Conservation (phyloP, 768 basidiomycete species). For the Termitomyces sp. region DNA sequence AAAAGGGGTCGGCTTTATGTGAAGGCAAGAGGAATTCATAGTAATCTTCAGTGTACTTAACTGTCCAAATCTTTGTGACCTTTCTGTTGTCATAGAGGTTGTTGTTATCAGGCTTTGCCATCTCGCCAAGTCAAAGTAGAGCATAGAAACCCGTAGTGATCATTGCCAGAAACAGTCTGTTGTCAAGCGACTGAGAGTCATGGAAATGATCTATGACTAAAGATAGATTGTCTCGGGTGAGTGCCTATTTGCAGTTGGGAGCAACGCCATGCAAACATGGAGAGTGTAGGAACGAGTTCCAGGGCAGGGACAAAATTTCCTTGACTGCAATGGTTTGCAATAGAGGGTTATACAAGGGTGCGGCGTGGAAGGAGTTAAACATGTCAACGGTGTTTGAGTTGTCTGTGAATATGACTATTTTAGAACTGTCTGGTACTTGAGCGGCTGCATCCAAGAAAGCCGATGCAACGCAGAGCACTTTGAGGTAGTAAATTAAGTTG, state of each 20-base stretch:
- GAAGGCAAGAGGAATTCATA: conserved; percentile 5
- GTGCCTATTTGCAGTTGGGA: not conserved
- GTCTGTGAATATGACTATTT: conserved; percentile 24
- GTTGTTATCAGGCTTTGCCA: conserved; percentile 17
- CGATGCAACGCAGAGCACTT: conserved; percentile 20
- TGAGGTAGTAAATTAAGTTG: conserved; percentile 21
- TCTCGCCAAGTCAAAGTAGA: conserved; percentile 24
- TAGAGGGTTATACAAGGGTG: conserved; percentile 21
- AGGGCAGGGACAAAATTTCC: too few species aligned
- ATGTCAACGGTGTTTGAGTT: conserved; percentile 26
- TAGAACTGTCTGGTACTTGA: rapidly evolving
- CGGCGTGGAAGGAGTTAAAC: conserved; percentile 21
- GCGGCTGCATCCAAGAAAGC: conserved; percentile 3
- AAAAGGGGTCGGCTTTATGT: conserved; percentile 20
- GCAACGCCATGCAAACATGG: not conserved
- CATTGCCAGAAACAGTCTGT: conserved; percentile 15
- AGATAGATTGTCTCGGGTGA: not conserved
- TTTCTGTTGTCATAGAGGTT: not conserved
- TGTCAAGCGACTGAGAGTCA: not conserved
- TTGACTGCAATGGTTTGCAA: conserved; percentile 3
- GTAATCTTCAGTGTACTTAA: not conserved
- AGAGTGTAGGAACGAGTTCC: too few species aligned
- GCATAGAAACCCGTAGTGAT: conserved; percentile 17
- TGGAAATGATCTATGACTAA: not conserved
- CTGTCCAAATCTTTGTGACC: not conserved